phyloP scores from a whole-genome alignment of 1,284 basidiomycete species.

The Omphalotus olearius region DNA sequence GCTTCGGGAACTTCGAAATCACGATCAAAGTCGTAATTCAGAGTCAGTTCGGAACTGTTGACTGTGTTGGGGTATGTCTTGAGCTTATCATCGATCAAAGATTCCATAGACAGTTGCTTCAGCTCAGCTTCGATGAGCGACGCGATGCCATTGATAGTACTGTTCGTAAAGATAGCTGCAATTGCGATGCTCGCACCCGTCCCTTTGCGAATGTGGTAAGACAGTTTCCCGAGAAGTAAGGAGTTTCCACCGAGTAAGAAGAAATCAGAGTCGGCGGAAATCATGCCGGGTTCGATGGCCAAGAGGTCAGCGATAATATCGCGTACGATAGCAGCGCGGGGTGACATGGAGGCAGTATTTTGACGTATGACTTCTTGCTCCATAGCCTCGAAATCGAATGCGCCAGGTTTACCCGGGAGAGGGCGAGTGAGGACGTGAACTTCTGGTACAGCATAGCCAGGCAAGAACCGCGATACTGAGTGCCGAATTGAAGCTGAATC shows the following conservation, averaged over 20 bases:
- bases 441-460: conserved; percentile 36
- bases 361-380: conserved; percentile 25
- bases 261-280: conserved; percentile 37
- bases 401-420: conserved; percentile 19
- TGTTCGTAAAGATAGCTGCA: conserved; percentile 35
- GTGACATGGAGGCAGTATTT: conserved; percentile 28
- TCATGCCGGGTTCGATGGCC: conserved; percentile 28
- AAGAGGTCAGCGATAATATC: conserved; percentile 39
- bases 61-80: neutral
- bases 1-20: conserved; percentile 5
- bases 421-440: conserved; percentile 27
- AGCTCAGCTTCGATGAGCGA: conserved; percentile 31
- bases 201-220: conserved; percentile 36
- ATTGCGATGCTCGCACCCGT: conserved; percentile 34
- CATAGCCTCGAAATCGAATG: conserved; percentile 33
- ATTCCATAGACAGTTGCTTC: conserved; percentile 2
- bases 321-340: conserved; percentile 31
- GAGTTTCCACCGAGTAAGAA: conserved; percentile 45
- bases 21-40: conserved; percentile 7
- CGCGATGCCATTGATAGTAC: conserved; percentile 37
- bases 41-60: conserved; percentile 9
- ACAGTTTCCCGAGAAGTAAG: conserved; percentile 39
- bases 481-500: conserved; percentile 11
- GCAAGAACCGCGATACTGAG: conserved; percentile 17
- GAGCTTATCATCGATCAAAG: conserved; percentile 6